Evolutionary conservation across 345 rosid genomes (phyloP).

Genomic region (Excoecaria cochinchinensis): DNA sequence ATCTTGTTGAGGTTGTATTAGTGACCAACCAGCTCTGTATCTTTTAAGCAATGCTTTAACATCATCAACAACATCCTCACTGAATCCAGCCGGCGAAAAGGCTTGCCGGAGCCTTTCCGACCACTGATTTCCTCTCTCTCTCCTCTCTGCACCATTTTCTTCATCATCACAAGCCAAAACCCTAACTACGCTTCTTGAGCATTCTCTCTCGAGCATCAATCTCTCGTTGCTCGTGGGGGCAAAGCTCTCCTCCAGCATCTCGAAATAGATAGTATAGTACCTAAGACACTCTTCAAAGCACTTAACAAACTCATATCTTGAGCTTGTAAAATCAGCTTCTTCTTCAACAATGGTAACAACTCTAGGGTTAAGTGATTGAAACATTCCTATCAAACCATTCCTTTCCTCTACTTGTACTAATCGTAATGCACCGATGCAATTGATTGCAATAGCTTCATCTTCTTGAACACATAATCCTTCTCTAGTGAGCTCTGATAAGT

Average conservation of each 20-base stretch:
- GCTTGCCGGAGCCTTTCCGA: constrained; percentile 37
- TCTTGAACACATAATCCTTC: constrained; percentile 47
- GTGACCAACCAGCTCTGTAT: constrained; percentile 57
- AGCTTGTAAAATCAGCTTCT: constrained; percentile 66
- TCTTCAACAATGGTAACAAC: constrained; percentile 69
- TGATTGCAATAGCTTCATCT: constrained; percentile 61
- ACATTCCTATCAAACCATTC: constrained; percentile 33
- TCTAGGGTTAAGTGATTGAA: constrained; percentile 45
- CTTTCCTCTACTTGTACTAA: constrained; percentile 46
- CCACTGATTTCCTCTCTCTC: constrained; percentile 70
- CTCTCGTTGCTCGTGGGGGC: constrained; percentile 58
- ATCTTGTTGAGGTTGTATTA: constrained; percentile 35
- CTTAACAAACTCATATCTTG: constrained; percentile 48
- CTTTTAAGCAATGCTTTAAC: constrained; percentile 73
- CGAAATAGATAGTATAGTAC: constrained; percentile 59
- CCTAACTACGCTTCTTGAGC: constrained; percentile 66
- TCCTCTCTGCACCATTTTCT: constrained; percentile 40
- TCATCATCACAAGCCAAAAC: constrained; percentile 56
- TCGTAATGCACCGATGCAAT: constrained; percentile 60
- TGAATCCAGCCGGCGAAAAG: constrained; percentile 42
- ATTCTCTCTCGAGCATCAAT: constrained; percentile 66
- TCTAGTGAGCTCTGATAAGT: constrained; percentile 45
- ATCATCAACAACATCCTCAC: constrained; percentile 70
- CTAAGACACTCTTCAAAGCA: constrained; percentile 75
- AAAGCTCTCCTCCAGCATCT: constrained; percentile 76